Percentiles rank a stretch among this genome's conserved stretches.
Conservation (phyloP, 495 filamentous ascomycete species). For the Letharia lupina region DNA sequence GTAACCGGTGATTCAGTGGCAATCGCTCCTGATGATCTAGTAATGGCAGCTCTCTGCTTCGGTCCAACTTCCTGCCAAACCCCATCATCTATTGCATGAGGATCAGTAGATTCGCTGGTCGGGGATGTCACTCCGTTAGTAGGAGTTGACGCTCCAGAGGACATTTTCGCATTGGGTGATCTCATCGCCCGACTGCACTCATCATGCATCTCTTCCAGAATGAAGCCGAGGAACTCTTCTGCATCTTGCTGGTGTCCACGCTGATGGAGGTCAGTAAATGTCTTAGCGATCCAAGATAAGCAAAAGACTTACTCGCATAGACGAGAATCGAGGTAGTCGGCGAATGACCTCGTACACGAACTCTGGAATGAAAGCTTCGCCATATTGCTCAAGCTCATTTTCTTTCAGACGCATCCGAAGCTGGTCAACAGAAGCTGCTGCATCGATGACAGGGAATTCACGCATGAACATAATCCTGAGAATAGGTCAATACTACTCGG, state of each 20-base stretch:
- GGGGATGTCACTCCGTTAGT: slow-evolving; percentile 37
- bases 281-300: not conserved
- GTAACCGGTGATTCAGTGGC: slow-evolving; percentile 73
- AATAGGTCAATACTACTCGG: slow-evolving; percentile 3
- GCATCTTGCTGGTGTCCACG: slow-evolving; percentile 97
- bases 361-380: slow-evolving; percentile 85
- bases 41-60: slow-evolving; percentile 79
- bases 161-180: slow-evolving; percentile 34
- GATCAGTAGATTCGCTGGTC: slow-evolving; percentile 23
- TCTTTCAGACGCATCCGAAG: slow-evolving; percentile 64
- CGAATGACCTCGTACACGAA: slow-evolving; percentile 92
- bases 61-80: slow-evolving; percentile 93
- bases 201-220: slow-evolving; percentile 87
- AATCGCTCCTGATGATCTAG: slow-evolving; percentile 74
- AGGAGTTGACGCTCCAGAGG: slow-evolving; percentile 37
- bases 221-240: slow-evolving; percentile 91
- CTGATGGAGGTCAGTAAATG: slow-evolving; percentile 37
- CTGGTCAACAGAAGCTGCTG: slow-evolving; percentile 63
- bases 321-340: slow-evolving; percentile 75
- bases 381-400: slow-evolving; percentile 80
- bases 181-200: slow-evolving; percentile 76
- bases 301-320: slow-evolving; percentile 64
- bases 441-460: slow-evolving; percentile 81
- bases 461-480: slow-evolving; percentile 88
- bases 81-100: slow-evolving; percentile 29